Evolutionary conservation across 2,329 filamentous ascomycete genomes (phyloP).

Genomic region (Fusarium paranaense): DNA sequence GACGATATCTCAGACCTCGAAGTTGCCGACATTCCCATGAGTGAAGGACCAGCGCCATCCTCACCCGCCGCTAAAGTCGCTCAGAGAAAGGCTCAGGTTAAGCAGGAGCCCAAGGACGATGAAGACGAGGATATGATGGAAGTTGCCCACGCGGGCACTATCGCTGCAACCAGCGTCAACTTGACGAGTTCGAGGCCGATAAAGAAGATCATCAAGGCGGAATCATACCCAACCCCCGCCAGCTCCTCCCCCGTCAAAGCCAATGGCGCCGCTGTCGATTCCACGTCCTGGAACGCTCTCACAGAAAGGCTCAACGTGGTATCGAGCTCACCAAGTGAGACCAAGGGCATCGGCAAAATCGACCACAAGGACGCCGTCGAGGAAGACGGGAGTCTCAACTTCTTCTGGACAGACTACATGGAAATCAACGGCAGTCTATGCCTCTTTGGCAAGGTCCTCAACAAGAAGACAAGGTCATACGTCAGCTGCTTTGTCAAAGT

Average conservation of each 20-base stretch:
- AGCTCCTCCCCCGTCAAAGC: constrained; percentile 81
- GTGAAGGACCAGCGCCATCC: constrained; percentile 81
- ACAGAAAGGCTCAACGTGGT: constrained; percentile 88
- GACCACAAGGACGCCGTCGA: constrained; percentile 89
- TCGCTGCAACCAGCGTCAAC: constrained; percentile 81
- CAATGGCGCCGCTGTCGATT: constrained; percentile 73
- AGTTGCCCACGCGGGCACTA: constrained; percentile 79
- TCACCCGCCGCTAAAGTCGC: constrained; percentile 86
- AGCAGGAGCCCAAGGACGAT: constrained; percentile 67
- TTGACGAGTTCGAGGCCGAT: constrained; percentile 79
- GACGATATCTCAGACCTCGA: constrained; percentile 68
- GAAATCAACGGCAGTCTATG: constrained; percentile 93
- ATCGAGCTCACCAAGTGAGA: constrained; percentile 76
- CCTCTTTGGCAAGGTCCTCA: constrained; percentile 94
- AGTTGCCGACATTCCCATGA: constrained; percentile 74
- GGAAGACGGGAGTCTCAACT: constrained; percentile 87
- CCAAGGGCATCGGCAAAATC: constrained; percentile 79
- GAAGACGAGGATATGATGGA: constrained; percentile 90
- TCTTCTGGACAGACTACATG: constrained; percentile 98
- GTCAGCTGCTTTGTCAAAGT: constrained; percentile 96
- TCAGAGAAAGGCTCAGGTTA: constrained; percentile 73
- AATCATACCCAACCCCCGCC: constrained; percentile 75
- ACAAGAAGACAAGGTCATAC: constrained; percentile 82
- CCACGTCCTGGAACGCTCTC: constrained; percentile 89
- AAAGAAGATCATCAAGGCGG: constrained; percentile 78